phyloP scores from a whole-genome alignment of 1,139 yeast genomes.

The Yamadazyma diddensiae region DNA sequence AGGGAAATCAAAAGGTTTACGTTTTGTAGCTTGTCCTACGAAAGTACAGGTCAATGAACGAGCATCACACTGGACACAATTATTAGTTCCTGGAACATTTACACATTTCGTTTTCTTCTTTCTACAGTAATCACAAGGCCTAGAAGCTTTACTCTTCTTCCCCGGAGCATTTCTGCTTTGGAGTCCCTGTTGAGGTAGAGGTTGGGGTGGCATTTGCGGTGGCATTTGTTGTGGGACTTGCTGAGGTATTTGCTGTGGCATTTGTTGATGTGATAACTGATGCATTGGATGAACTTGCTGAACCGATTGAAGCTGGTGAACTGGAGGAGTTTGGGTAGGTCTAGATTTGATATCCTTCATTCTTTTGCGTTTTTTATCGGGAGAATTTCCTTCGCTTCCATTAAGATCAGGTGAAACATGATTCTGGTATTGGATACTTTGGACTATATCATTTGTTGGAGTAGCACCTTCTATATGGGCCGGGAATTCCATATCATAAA shows the following conservation, averaged over 20 bases:
- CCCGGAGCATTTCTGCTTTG: too few relatives aligned
- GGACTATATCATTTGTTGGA: constrained; percentile 25
- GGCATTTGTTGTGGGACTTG: background rate
- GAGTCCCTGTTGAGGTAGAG: too few relatives aligned
- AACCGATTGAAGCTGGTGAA: too few relatives aligned
- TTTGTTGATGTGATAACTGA: background rate
- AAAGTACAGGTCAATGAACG: constrained; percentile 66
- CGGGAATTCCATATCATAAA: constrained; percentile 19
- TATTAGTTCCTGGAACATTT: constrained; percentile 51
- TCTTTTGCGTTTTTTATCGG: too few relatives aligned
- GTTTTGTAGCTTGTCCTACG: constrained; percentile 29
- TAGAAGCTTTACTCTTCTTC: constrained; percentile 25
- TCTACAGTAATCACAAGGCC: constrained; percentile 71
- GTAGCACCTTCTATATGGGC: constrained; percentile 16
- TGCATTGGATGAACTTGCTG: too few relatives aligned
- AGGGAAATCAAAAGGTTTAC: constrained; percentile 24
- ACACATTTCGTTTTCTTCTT: constrained; percentile 66
- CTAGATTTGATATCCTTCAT: too few relatives aligned
- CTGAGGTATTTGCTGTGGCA: background rate
- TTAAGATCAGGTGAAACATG: constrained; percentile 18
- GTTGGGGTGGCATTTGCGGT: too few relatives aligned
- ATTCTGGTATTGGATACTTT: constrained; percentile 34
- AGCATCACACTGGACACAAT: constrained; percentile 67
- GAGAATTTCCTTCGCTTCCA: too few relatives aligned
- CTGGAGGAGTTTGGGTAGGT: too few relatives aligned